Evolutionary conservation across 805 yeast species (phyloP).

Genomic region (Tetrapisispora taiwanensis): DNA sequence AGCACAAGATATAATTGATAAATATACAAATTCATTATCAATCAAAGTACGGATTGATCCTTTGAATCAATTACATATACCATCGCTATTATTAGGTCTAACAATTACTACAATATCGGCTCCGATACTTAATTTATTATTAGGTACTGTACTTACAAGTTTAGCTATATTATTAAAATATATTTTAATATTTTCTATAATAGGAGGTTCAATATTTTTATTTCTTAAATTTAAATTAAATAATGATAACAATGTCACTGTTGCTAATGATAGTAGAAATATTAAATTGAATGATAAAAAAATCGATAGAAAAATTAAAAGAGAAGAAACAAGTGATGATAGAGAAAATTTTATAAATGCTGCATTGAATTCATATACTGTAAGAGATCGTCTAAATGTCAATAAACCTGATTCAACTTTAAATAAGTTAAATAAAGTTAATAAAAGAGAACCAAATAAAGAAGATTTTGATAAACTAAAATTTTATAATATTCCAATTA

Average conservation of each 20-base stretch:
- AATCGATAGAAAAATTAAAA: background rate
- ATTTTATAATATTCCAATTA: constrained; percentile 21
- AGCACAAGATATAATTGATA: constrained; percentile 5
- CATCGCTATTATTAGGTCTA: constrained; percentile 18
- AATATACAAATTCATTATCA: background rate
- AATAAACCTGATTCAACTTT: background rate
- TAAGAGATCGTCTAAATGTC: background rate
- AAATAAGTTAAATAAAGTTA: background rate
- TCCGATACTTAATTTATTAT: constrained; percentile 16
- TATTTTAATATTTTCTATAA: constrained; percentile 13
- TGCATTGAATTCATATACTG: constrained; percentile 1
- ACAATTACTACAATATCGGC: constrained; percentile 12
- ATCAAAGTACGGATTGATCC: constrained; percentile 4
- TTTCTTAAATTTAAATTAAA: background rate
- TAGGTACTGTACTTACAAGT: constrained; percentile 21
- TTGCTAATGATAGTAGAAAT: background rate
- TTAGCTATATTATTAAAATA: constrained; percentile 14
- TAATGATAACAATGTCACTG: background rate
- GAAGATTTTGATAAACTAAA: constrained; percentile 16
- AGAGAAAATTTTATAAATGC: background rate
- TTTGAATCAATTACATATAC: constrained; percentile 13
- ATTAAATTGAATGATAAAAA: too few relatives aligned
- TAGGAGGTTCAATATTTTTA: constrained; percentile 1
- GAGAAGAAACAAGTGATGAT: background rate
- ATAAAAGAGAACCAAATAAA: background rate